A percentile compares a stretch with the other conserved stretches of the same genome.
phyloP scores from a whole-genome alignment of 495 filamentous ascomycete genomes.

The Trichoderma orchidacearum region DNA sequence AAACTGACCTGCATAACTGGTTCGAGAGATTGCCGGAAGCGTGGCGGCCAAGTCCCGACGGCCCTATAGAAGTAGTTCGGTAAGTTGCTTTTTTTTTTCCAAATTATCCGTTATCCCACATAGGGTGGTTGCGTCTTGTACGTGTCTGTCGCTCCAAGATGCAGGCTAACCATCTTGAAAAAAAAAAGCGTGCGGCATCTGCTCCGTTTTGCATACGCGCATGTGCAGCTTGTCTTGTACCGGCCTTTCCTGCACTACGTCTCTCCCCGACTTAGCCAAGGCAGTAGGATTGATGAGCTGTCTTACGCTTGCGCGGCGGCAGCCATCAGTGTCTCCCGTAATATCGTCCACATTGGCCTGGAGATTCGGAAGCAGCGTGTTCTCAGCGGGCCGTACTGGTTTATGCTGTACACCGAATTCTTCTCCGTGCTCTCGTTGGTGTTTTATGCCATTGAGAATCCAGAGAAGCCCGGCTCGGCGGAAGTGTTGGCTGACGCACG shows the following conservation, averaged over 20 bases:
- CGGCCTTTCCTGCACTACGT: constrained; percentile 93
- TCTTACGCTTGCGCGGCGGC: constrained; percentile 89
- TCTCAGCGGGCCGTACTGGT: constrained; percentile 89
- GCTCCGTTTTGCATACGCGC: constrained; percentile 73
- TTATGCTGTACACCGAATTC: constrained; percentile 90
- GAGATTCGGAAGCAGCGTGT: constrained; percentile 77
- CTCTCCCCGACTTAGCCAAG: constrained; percentile 48
- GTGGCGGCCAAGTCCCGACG: constrained; percentile 63
- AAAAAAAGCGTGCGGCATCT: constrained; percentile 72
- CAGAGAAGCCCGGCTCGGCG: constrained; percentile 57
- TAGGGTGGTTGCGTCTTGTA: background rate
- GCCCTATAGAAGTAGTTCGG: constrained; percentile 60
- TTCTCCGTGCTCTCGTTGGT: constrained; percentile 83
- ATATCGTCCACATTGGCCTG: constrained; percentile 82
- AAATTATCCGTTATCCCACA: too few species aligned
- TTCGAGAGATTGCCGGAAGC: constrained; percentile 61
- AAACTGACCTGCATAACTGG: constrained; percentile 74
- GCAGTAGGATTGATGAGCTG: constrained; percentile 64
- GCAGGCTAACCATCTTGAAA: constrained; percentile 6
- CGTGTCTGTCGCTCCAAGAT: background rate
- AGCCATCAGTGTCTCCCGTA: constrained; percentile 80
- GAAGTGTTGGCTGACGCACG: constrained; percentile 73
- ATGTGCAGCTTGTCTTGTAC: constrained; percentile 92
- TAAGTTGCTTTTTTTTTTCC: constrained; percentile 31
- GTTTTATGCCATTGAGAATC: constrained; percentile 85